Base-by-base conservation (phyloP, 345 rosid species). In the Dipteronia dyeriana region DNA sequence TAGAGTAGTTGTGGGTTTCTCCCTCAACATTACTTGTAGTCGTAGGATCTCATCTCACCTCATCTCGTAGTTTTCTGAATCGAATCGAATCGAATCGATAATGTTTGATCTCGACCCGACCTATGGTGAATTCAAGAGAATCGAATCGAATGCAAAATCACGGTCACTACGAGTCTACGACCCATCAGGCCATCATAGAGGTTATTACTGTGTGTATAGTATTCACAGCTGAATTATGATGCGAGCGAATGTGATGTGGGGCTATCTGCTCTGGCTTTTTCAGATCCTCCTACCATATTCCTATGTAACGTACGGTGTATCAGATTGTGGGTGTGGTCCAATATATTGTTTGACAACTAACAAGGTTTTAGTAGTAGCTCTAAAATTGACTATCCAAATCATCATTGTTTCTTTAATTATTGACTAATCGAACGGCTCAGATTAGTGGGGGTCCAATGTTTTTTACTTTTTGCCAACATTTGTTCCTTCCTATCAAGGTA, bases 361-460 rank as follows among this genome's bases (percentile, higher is more conserved):
- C 34, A 26, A 59, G 25, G 1, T n/a, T n/a, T 20, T 59, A 4
- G 12, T 31, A 20, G 62, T 19, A 59, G 20, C 26, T 20, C 61
- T 70, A 9, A 70, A 70, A 70, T 51, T 25, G 73, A 26, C 73
- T 49, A 25, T 49, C 59, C 73, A 26, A 4, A 47, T 45, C 38
- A 20, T 22, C 26, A 39, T 12, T 4, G 23, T 43, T 11, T n/a
- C 8, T 41, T 20, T 49, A 49, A 69, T 69, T 25, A 49, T 70
- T 54, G 39, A 12, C 38, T 29, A 29, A 53, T 71, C 38, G 11
- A 45, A 71, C 63, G 9, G 62, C n/a, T 54, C 49, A 29, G 62
- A 71, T 26, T 1, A 53, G 39, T 26, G 20, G 67, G 67, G 67
- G 67, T 63, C 67, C 67, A 23, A 13, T 23, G 12, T 26, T 23